Base-by-base conservation (phyloP, 805 yeast genomes). In the Priceomyces castillae region DNA sequence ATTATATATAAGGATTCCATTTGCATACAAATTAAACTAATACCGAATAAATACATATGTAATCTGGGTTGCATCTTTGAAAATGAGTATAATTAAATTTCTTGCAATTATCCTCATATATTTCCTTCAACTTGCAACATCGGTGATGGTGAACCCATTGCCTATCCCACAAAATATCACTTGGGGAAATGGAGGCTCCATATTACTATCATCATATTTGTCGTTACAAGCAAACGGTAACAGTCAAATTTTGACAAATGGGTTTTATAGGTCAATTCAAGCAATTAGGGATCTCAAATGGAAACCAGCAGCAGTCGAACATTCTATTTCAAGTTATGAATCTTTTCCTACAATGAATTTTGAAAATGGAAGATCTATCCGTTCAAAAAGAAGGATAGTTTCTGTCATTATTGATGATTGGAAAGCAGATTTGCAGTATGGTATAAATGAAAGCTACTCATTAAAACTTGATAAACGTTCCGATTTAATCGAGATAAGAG, bases 361-460 rank as follows among this genome's bases (percentile, higher is more conserved):
- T 34, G 30, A 42, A 20, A 40, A 30, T 15, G 23, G 31, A n/a
- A 30, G 23, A 26, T 15, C 9, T 18, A 23, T 28, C 28, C n/a
- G 10, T 12, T 22, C 19, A 7, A 41, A 6, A 25, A 34, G 34
- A 22, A 28, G 17, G 3, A n/a, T 26, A 16, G 17, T 40, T 15
- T 7, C 14, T 9, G 41, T 48, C 3, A 37, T 12, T 11, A 40
- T 48, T 14, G 20, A 26, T 9, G 46, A 48, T 28, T 35, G 33
- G 31, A 37, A 40, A 19, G 38, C 41, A 4, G 40, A 51, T 37
- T 56, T 70, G 40, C 68, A 65, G 44, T 47, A 54, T 37, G 71
- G 65, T 4, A 70, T 67, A 22, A 61, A 69, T 46, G 74, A 69
- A 48, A 52, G 67, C 7, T 70, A 67, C 46, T 46, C 54, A 12